Evolutionary conservation across 306 rosid genomes (phyloP).

Genomic region (Herpetospermum pedunculosum): DNA sequence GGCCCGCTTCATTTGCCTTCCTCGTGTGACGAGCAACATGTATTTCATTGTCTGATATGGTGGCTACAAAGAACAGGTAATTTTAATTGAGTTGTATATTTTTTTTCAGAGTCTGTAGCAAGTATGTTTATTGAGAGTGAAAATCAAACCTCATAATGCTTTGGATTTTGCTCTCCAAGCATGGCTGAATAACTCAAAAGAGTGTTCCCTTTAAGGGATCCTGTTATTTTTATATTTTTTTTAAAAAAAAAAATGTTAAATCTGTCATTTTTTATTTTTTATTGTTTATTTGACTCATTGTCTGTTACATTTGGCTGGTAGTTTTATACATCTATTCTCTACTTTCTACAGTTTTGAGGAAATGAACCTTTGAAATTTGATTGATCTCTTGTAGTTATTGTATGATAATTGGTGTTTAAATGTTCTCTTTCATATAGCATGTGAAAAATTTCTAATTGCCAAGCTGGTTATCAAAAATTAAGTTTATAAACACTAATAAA

Average conservation of each 20-base stretch:
- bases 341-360: background rate
- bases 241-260: background rate
- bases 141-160: conserved; percentile 36
- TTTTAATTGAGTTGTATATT: conserved; percentile 74
- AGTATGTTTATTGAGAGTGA: conserved; percentile 31
- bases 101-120: conserved; percentile 50
- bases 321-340: background rate
- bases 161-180: conserved; percentile 49
- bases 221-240: conserved; percentile 37
- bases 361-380: background rate
- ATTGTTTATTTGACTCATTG: conserved; percentile 5
- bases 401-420: background rate
- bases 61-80: conserved; percentile 51
- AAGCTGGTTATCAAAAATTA: too few species aligned
- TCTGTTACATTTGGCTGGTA: background rate
- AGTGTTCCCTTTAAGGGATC: conserved; percentile 44
- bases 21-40: conserved; percentile 35
- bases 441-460: background rate
- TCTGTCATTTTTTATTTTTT: conserved; percentile 10
- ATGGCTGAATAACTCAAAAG: conserved; percentile 30
- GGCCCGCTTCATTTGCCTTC: conserved; percentile 16
- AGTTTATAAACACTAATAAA: too few species aligned
- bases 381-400: background rate
- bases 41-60: conserved; percentile 44
- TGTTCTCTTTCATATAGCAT: background rate